phyloP scores from a whole-genome alignment of 106 monocot species.

The Allium sativum region DNA sequence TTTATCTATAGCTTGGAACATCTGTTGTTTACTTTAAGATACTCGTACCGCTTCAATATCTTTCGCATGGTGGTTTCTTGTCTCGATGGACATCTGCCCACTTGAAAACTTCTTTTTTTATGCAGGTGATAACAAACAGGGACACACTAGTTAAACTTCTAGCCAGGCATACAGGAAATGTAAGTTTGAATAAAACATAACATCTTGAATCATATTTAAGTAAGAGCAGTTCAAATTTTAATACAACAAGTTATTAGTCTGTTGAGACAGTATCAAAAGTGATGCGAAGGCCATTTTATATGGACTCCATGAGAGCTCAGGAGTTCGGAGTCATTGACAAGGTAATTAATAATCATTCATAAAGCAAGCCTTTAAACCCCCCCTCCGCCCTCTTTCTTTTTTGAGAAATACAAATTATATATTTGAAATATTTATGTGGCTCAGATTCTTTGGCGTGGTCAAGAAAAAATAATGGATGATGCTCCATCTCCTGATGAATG shows the following conservation, averaged over 20 bases:
- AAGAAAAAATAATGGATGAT: conserved; percentile 85
- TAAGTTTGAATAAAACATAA: conserved; percentile 18
- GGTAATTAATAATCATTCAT: conserved; percentile 27
- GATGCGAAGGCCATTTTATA: conserved; percentile 79
- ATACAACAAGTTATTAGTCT: conserved; percentile 20
- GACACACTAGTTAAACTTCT: conserved; percentile 69
- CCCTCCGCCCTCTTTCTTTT: background rate
- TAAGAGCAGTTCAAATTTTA: background rate
- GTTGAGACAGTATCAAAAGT: conserved; percentile 56
- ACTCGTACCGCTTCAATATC: too few relatives aligned
- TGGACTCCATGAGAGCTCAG: conserved; percentile 78
- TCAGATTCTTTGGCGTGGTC: conserved; percentile 84
- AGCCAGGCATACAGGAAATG: conserved; percentile 88
- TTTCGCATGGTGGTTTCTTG: too few relatives aligned
- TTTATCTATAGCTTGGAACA: too few relatives aligned
- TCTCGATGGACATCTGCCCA: too few relatives aligned
- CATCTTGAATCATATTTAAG: background rate
- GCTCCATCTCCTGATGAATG: conserved; percentile 65
- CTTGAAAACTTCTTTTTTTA: background rate
- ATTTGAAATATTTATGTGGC: conserved; percentile 3
- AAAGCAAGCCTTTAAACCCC: background rate
- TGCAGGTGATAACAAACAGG: conserved; percentile 75
- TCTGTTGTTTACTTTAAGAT: too few relatives aligned
- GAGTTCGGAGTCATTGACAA: conserved; percentile 97
- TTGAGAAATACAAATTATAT: conserved; percentile 1